phyloP scores from a whole-genome alignment of 805 yeast species.

The Metschnikowia hibisci region DNA sequence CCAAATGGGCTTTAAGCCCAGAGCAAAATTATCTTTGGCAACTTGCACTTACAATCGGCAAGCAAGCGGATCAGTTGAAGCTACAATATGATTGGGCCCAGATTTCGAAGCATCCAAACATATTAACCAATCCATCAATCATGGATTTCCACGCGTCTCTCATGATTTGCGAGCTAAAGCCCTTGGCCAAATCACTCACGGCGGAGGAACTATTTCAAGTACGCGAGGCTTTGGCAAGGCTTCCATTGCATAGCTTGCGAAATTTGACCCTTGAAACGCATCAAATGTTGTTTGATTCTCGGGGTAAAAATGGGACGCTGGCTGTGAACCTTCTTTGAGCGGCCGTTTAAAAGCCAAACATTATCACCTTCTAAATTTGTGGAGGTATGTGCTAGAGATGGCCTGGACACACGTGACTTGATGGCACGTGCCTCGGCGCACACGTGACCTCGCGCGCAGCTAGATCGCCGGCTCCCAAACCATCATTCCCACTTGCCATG shows the following conservation, averaged over 20 bases:
- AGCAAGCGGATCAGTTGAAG: constrained; percentile 11
- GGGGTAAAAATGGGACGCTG: not conserved
- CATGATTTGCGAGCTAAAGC: constrained; percentile 14
- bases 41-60: constrained; percentile 9
- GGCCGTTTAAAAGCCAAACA: no score
- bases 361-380: no score
- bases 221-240: not conserved
- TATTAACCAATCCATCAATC: not conserved
- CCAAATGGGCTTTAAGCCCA: not conserved
- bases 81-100: constrained; percentile 9
- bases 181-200: constrained; percentile 4
- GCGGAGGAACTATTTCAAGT: constrained; percentile 1
- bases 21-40: constrained; percentile 9
- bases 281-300: constrained; percentile 2
- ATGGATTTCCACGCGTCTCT: constrained; percentile 15
- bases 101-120: constrained; percentile 3
- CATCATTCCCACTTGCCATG: constrained; percentile 14
- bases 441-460: constrained; percentile 1
- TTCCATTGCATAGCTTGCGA: not conserved
- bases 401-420: not conserved
- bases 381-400: no score
- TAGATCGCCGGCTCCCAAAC: not conserved
- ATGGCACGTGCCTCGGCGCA: not conserved
- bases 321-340: no score
- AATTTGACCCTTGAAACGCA: constrained; percentile 4